Evolutionary conservation across 2,329 filamentous ascomycete species (phyloP).

Genomic region (Alternaria novae-zelandiae): DNA sequence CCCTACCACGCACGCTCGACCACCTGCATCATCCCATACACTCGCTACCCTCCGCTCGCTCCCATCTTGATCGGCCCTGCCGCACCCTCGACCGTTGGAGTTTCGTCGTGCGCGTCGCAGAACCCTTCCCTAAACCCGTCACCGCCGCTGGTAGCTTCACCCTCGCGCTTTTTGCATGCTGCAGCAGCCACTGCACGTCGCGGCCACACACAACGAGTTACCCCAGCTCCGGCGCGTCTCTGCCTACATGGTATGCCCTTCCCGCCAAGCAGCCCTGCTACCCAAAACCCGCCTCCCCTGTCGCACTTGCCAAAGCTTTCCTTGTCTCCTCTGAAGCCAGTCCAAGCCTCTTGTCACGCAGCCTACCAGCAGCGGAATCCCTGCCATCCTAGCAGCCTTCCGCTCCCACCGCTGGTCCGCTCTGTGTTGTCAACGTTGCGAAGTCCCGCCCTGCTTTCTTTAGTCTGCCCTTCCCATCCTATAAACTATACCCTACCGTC

Average conservation of each 20-base stretch:
- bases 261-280: constrained; percentile 47
- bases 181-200: constrained; percentile 48
- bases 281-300: constrained; percentile 36
- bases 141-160: constrained; percentile 37
- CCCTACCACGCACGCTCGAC: constrained; percentile 13
- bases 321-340: constrained; percentile 28
- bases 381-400: constrained; percentile 35
- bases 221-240: constrained; percentile 45
- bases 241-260: constrained; percentile 53
- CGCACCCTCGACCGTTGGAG: constrained; percentile 42
- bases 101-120: constrained; percentile 29
- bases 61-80: constrained; percentile 18
- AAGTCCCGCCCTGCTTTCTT: constrained; percentile 27
- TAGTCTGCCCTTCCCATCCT: constrained; percentile 41
- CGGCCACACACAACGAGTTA: constrained; percentile 38
- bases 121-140: constrained; percentile 32
- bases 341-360: constrained; percentile 40
- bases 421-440: constrained; percentile 41
- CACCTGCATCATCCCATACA: constrained; percentile 16
- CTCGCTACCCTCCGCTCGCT: constrained; percentile 27
- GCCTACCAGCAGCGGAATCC: constrained; percentile 39
- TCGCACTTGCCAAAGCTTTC: constrained; percentile 34
- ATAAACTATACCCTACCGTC: constrained; percentile 45
- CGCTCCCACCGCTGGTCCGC: constrained; percentile 39
- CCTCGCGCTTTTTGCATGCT: constrained; percentile 48